Evolutionary conservation across 345 rosid species (phyloP).

Genomic region (Eucalyptus polyanthemos): DNA sequence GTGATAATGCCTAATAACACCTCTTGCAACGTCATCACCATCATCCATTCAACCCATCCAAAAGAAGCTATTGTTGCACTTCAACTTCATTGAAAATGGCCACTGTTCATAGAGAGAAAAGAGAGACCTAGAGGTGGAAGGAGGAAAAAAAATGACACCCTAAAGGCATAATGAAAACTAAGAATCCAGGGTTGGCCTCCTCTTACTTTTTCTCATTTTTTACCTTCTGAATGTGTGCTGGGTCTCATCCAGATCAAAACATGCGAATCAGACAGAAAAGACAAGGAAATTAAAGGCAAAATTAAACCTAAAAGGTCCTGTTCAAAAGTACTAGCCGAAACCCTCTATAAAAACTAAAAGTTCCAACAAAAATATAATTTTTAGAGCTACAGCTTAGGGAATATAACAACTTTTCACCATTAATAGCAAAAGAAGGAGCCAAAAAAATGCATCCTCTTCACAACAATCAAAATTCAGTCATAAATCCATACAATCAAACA

Average conservation of each 20-base stretch:
- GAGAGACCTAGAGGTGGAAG: neutral
- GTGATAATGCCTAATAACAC: neutral
- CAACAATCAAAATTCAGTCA: neutral
- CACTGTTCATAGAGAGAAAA: neutral
- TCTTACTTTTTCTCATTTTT: neutral
- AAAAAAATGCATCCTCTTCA: neutral
- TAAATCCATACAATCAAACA: neutral
- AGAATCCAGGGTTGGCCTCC: neutral
- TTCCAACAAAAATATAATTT: neutral
- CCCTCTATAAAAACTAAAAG: neutral
- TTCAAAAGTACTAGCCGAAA: neutral
- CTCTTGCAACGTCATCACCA: neutral
- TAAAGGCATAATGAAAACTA: neutral
- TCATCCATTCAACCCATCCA: neutral
- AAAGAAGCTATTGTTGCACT: neutral
- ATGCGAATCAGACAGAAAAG: neutral
- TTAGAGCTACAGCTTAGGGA: neutral
- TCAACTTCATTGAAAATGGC: neutral
- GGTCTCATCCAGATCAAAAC: neutral
- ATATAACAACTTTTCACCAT: neutral
- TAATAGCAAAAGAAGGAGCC: neutral
- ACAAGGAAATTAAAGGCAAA: neutral
- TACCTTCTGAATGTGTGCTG: neutral
- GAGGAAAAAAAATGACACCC: neutral
- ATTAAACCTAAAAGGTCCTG: neutral